Conservation (phyloP, 108 stramenopile genomes). For the Skeletonema marinoi region DNA sequence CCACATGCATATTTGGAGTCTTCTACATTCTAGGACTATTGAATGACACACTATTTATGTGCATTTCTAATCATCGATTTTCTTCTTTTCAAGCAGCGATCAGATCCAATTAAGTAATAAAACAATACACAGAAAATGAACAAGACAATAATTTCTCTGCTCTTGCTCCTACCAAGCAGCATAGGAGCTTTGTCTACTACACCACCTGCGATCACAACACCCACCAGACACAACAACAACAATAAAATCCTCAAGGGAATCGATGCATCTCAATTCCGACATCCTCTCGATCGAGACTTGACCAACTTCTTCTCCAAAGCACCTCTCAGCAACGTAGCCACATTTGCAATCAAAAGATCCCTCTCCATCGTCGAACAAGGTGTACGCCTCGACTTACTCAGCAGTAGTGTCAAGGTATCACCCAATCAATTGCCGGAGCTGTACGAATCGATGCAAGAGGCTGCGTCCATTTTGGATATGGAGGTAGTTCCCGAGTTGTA, state of each 20-base stretch:
- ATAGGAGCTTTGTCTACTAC: background rate
- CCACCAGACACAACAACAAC: background rate
- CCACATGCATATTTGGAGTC: background rate
- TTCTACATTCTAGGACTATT: background rate
- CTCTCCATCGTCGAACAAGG: conserved; percentile 56
- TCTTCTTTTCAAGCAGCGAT: too few relatives aligned
- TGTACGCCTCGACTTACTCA: conserved; percentile 53
- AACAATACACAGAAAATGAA: background rate
- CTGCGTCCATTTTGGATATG: conserved; percentile 42
- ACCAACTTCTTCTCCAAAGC: conserved; percentile 36
- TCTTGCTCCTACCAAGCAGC: background rate
- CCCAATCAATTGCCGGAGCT: conserved; percentile 50
- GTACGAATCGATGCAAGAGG: conserved; percentile 40
- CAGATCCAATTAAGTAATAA: too few relatives aligned
- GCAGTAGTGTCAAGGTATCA: conserved; percentile 55
- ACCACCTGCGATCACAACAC: background rate
- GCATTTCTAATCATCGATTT: too few relatives aligned
- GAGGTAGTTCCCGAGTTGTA: conserved; percentile 51
- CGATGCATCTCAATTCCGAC: conserved; percentile 51
- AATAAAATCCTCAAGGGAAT: conserved; percentile 27
- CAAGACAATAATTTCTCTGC: background rate
- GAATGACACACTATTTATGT: too few relatives aligned
- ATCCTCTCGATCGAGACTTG: conserved; percentile 55
- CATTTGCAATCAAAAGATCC: conserved; percentile 27
- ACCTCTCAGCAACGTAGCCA: conserved; percentile 39